Conservation (phyloP, 2,329 filamentous ascomycete genomes). For the Neofusicoccum parvum region DNA sequence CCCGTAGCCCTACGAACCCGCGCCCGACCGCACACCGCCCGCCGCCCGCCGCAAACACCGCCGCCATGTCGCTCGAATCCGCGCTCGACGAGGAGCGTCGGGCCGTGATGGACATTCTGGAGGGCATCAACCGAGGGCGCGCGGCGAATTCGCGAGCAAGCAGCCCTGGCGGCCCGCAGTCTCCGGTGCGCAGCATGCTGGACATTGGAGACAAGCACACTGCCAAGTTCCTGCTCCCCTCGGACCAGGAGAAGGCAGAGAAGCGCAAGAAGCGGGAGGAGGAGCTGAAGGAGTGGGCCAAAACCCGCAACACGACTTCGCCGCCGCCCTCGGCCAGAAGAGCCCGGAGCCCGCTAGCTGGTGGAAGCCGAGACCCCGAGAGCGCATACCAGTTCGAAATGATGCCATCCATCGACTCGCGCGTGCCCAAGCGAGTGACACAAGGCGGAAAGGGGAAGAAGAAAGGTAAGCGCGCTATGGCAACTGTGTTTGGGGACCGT, state of each 20-base stretch:
- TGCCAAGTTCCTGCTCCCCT: constrained; percentile 21
- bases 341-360: constrained; percentile 33
- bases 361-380: constrained; percentile 36
- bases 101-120: constrained; percentile 71
- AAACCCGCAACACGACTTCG: constrained; percentile 29
- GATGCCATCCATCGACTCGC: constrained; percentile 47
- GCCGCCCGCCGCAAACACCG: constrained; percentile 2
- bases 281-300: constrained; percentile 26
- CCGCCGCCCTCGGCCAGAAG: constrained; percentile 38
- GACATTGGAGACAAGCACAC: constrained; percentile 31
- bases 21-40: constrained; percentile 2
- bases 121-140: constrained; percentile 43
- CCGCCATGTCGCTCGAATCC: constrained; percentile 74
- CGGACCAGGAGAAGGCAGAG: constrained; percentile 20
- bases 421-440: constrained; percentile 45
- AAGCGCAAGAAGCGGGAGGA: constrained; percentile 11
- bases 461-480: constrained; percentile 47
- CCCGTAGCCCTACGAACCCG: background rate
- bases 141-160: constrained; percentile 50
- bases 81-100: constrained; percentile 75
- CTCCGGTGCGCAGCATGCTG: constrained; percentile 68
- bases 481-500: constrained; percentile 35
- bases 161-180: constrained; percentile 53
- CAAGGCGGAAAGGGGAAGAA: constrained; percentile 48
- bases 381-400: constrained; percentile 49